Evolutionary conservation across 805 yeast genomes (phyloP).

Genomic region (Torulaspora gathmanii): DNA sequence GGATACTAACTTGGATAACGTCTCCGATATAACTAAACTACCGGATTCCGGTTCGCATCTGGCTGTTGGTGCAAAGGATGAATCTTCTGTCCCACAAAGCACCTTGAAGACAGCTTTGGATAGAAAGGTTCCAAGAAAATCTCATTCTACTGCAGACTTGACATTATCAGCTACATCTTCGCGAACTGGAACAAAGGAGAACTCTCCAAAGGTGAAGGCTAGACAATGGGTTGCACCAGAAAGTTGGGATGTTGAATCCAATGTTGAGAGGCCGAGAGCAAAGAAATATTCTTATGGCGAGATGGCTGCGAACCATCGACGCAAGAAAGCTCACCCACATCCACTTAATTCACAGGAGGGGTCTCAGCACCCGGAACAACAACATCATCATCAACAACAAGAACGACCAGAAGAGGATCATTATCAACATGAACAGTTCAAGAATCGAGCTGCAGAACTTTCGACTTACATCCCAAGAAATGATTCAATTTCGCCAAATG

Average conservation of each 20-base stretch:
- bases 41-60: neutral
- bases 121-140: neutral
- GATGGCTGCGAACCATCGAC: slow-evolving; percentile 5
- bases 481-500: slow-evolving; percentile 1
- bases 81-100: neutral
- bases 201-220: slow-evolving; percentile 1
- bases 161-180: neutral
- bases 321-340: slow-evolving; percentile 2
- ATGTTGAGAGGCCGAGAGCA: slow-evolving; percentile 18
- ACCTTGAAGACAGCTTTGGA: neutral
- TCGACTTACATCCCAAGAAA: neutral
- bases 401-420: too few species aligned
- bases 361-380: too few species aligned
- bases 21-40: slow-evolving; percentile 27
- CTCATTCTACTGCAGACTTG: slow-evolving; percentile 3
- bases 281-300: slow-evolving; percentile 10
- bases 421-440: neutral
- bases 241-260: slow-evolving; percentile 52
- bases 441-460: slow-evolving; percentile 1
- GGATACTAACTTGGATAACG: slow-evolving; percentile 31
- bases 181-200: neutral
- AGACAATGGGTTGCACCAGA: slow-evolving; percentile 53
- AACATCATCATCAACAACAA: too few species aligned
- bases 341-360: too few species aligned
- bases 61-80: neutral